Evolutionary conservation across 176 grass and related monocot genomes (phyloP).

Genomic region (Puccinellia tenuiflora): DNA sequence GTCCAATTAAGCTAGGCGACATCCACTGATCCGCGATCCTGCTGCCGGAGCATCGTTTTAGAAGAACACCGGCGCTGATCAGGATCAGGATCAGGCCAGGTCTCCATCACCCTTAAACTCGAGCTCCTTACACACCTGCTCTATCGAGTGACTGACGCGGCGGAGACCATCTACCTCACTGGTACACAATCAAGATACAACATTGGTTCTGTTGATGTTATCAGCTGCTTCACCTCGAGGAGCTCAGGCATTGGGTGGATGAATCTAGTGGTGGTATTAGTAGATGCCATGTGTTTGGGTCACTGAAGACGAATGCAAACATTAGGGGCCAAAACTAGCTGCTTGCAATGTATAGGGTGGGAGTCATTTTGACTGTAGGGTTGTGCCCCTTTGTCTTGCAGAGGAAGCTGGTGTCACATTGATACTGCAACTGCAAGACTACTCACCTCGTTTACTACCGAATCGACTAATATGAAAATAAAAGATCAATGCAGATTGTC

Average conservation of each 20-base stretch:
- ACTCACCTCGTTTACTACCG: background rate
- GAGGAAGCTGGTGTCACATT: background rate
- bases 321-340: background rate
- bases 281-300: background rate
- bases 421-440: background rate
- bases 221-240: slow-evolving; percentile 1
- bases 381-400: background rate
- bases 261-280: background rate
- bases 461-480: background rate
- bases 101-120: background rate
- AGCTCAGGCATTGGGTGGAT: background rate
- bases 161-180: background rate
- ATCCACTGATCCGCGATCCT: background rate
- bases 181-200: background rate
- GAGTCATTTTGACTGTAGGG: background rate
- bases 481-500: background rate
- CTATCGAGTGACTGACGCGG: background rate
- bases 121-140: background rate
- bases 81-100: background rate
- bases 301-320: background rate
- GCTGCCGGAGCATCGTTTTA: too few relatives aligned
- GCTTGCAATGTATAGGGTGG: slow-evolving; percentile 7
- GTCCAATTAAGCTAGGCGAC: background rate
- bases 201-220: background rate
- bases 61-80: background rate